Conservation (phyloP, 2,329 filamentous ascomycete genomes). For the Botrytis squamosa region DNA sequence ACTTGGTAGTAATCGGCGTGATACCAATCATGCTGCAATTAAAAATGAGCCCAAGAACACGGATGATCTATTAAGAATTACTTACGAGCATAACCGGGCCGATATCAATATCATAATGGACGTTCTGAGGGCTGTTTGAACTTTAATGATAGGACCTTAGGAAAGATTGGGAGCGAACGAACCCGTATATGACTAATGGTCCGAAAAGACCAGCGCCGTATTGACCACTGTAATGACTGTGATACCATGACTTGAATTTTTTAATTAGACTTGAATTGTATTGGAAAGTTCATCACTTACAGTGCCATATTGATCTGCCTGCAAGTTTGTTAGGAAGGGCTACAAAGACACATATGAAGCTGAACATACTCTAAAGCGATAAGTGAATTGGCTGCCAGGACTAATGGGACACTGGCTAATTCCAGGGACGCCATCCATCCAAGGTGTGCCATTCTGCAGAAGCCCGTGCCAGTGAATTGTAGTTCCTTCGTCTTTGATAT, state of each 20-base stretch:
- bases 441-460: slow-evolving; percentile 71
- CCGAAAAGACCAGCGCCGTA: slow-evolving; percentile 57
- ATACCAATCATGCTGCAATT: background rate
- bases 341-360: background rate
- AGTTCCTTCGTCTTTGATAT: slow-evolving; percentile 57
- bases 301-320: slow-evolving; percentile 45
- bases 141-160: background rate
- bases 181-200: slow-evolving; percentile 59
- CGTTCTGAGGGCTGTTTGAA: background rate
- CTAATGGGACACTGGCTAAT: slow-evolving; percentile 62
- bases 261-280: background rate
- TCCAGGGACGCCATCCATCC: slow-evolving; percentile 70
- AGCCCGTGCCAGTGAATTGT: slow-evolving; percentile 76
- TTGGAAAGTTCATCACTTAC: background rate
- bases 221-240: slow-evolving; percentile 55
- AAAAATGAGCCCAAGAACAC: background rate
- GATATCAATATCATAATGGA: background rate
- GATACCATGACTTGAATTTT: slow-evolving; percentile 50
- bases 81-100: background rate
- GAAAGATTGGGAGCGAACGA: slow-evolving; percentile 47
- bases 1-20: background rate
- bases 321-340: slow-evolving; percentile 23
- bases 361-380: slow-evolving; percentile 38
- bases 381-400: slow-evolving; percentile 61
- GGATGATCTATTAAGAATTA: background rate